phyloP scores from a whole-genome alignment of 1,284 basidiomycete species.

The Rhodotorula sp. region DNA sequence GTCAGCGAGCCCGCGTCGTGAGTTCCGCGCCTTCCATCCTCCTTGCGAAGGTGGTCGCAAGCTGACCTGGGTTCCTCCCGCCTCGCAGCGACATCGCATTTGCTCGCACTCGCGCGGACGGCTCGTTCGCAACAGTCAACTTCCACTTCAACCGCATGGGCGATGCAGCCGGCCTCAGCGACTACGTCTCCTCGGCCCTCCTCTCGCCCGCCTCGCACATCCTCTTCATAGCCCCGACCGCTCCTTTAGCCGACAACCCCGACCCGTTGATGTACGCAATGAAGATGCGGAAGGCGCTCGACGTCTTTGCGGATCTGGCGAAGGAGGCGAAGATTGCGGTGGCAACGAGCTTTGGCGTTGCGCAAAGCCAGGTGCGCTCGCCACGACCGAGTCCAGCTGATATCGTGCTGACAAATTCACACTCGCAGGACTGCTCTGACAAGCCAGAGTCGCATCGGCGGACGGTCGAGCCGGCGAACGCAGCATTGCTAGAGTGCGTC shows the following conservation, averaged over 20 bases:
- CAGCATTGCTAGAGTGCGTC: slow-evolving; percentile 1
- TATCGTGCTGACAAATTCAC: not conserved
- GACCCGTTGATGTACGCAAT: not conserved
- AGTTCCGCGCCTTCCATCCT: not conserved
- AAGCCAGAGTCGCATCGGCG: not conserved
- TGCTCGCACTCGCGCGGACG: not conserved
- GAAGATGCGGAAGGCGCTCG: slow-evolving; percentile 1
- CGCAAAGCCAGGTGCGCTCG: slow-evolving; percentile 9
- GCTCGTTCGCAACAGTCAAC: not conserved
- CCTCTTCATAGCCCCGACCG: slow-evolving; percentile 2
- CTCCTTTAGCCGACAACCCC: slow-evolving; percentile 9
- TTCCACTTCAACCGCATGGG: slow-evolving; percentile 18
- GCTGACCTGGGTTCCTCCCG: not conserved
- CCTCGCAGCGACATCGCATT: slow-evolving; percentile 8
- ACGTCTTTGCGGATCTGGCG: not conserved
- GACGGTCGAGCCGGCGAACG: slow-evolving; percentile 12
- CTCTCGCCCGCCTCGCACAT: slow-evolving; percentile 14
- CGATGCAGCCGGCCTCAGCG: not conserved
- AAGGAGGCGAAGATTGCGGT: slow-evolving; percentile 11
- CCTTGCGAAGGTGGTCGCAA: not conserved
- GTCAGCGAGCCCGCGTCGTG: not conserved
- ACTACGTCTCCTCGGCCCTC: slow-evolving; percentile 1
- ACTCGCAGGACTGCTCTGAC: slow-evolving; percentile 8
- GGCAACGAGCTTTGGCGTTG: slow-evolving; percentile 5
- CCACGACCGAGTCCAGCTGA: not conserved